These are phyloP conservation scores for Boechera stricta DNA, from an alignment of 345 rosid genomes.

Conservation along the genomic window DNA sequence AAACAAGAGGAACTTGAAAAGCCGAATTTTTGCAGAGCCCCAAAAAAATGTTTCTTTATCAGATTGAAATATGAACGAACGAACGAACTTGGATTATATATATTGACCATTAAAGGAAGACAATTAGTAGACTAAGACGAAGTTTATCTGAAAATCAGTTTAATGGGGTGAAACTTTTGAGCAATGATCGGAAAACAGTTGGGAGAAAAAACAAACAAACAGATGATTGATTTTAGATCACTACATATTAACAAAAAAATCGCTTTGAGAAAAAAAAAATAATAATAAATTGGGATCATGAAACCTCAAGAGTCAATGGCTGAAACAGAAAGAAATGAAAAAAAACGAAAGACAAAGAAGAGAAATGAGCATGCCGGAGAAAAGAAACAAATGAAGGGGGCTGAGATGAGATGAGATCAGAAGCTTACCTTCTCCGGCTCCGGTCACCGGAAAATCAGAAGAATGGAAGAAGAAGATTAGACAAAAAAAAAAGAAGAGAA, in stretches of 20 bases:
- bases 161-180: not conserved
- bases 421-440: constrained; percentile 42
- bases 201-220: not conserved
- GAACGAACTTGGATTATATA: not conserved
- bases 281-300: not conserved
- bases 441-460: constrained; percentile 33
- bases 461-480: constrained; percentile 33
- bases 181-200: constrained; percentile 20
- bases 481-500: not conserved
- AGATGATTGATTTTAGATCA: not conserved
- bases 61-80: constrained; percentile 11
- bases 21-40: not conserved
- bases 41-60: not conserved
- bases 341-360: constrained; percentile 14
- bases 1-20: not conserved
- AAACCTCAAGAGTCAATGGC: constrained; percentile 5
- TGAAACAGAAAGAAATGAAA: constrained; percentile 9
- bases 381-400: not conserved
- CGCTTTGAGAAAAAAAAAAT: not conserved
- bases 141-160: not conserved
- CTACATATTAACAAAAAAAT: not conserved
- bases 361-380: not conserved
- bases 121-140: too few species aligned
- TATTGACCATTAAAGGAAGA: too few species aligned
- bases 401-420: not conserved